Percentiles rank a stretch among this genome's conserved stretches.
These are phyloP conservation scores for Codiaeum variegatum DNA, from an alignment of 441 rosid species.

Conservation along the genomic window DNA sequence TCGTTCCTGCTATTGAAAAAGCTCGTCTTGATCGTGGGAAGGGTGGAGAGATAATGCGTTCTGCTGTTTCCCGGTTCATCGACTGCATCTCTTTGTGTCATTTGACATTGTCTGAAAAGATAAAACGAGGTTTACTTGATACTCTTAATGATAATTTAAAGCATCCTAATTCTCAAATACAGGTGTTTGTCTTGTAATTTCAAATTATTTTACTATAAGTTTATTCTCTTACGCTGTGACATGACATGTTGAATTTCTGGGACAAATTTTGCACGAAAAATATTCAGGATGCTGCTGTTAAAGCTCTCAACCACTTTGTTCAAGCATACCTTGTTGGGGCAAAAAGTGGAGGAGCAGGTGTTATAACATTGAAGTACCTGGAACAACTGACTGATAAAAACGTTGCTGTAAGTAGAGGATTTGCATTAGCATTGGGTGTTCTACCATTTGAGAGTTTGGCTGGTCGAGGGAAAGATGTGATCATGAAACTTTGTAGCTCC, in stretches of 20 bases:
- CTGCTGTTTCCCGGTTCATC: slow-evolving; percentile 87
- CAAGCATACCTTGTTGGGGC: slow-evolving; percentile 46
- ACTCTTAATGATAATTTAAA: slow-evolving; percentile 82
- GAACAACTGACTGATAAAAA: slow-evolving; percentile 70
- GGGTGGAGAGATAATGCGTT: slow-evolving; percentile 99
- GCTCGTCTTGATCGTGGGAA: slow-evolving; percentile 96
- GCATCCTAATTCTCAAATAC: slow-evolving; percentile 94
- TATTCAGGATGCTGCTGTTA: slow-evolving; percentile 72
- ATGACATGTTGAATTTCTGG: slow-evolving; percentile 19
- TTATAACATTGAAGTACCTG: slow-evolving; percentile 55
- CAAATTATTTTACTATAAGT: slow-evolving; percentile 8
- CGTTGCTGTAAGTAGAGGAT: slow-evolving; percentile 88
- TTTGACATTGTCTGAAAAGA: slow-evolving; percentile 63
- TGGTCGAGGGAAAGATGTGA: slow-evolving; percentile 57
- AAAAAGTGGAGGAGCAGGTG: slow-evolving; percentile 34
- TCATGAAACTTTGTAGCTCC: slow-evolving; percentile 67
- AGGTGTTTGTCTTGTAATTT: slow-evolving; percentile 47
- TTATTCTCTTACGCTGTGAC: slow-evolving; percentile 18
- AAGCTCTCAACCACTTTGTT: slow-evolving; percentile 68
- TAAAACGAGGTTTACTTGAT: slow-evolving; percentile 56
- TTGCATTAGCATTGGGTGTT: slow-evolving; percentile 85
- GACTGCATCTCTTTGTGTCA: slow-evolving; percentile 70
- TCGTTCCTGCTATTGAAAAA: slow-evolving; percentile 89
- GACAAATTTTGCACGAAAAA: slow-evolving; percentile 21
- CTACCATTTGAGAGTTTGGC: slow-evolving; percentile 69